These are phyloP conservation scores for Hanseniaspora taiwanica DNA, from an alignment of 805 yeast species.

Conservation along the genomic window DNA sequence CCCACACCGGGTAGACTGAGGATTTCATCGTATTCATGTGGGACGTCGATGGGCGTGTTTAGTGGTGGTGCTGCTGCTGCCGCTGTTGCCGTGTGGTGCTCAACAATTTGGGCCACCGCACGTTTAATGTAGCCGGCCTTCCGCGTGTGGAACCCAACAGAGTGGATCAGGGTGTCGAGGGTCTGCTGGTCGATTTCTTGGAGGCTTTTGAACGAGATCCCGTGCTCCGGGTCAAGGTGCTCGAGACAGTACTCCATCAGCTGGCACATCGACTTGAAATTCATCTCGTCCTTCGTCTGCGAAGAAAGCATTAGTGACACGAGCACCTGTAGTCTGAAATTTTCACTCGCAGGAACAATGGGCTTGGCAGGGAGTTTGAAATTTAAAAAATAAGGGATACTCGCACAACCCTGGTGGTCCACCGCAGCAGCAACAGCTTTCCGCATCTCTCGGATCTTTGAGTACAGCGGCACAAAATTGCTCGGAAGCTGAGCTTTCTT, in stretches of 20 bases:
- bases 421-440: constrained; percentile 63
- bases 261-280: constrained; percentile 53
- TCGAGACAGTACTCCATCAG: constrained; percentile 37
- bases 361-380: constrained; percentile 1
- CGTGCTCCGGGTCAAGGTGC: constrained; percentile 30
- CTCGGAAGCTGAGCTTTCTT: constrained; percentile 20
- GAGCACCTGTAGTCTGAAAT: constrained; percentile 57
- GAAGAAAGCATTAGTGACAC: constrained; percentile 78
- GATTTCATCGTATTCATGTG: constrained; percentile 52
- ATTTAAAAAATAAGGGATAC: constrained; percentile 25
- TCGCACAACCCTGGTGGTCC: constrained; percentile 77
- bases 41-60: constrained; percentile 46
- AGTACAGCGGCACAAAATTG: constrained; percentile 44
- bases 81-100: neutral
- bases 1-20: constrained; percentile 81
- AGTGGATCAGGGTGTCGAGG: constrained; percentile 52
- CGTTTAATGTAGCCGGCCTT: constrained; percentile 60
- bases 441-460: constrained; percentile 56
- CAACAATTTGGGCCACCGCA: constrained; percentile 26
- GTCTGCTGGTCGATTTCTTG: constrained; percentile 36
- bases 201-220: constrained; percentile 46
- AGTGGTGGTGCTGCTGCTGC: neutral
- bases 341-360: constrained; percentile 19
- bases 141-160: constrained; percentile 78
- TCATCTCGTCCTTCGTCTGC: constrained; percentile 85